Conservation (phyloP, 495 filamentous ascomycete genomes). For the Penicillium taxi region DNA sequence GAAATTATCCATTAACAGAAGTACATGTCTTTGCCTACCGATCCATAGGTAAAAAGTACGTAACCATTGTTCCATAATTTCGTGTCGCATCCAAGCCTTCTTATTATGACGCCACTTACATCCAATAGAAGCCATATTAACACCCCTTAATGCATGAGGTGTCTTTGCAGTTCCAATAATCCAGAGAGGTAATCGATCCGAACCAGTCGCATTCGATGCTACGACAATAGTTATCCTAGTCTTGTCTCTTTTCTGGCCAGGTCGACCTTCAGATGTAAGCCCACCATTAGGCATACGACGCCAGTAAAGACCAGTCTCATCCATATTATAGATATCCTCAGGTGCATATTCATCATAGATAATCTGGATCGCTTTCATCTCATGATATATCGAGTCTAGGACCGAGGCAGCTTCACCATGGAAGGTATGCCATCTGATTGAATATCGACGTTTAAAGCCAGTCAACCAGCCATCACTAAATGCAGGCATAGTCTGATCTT, state of each 20-base stretch:
- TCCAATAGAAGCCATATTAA: slow-evolving; percentile 8
- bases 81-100: slow-evolving; percentile 16
- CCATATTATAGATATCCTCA: slow-evolving; percentile 11
- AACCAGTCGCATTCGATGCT: slow-evolving; percentile 12
- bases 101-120: slow-evolving; percentile 15
- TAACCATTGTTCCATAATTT: slow-evolving; percentile 14
- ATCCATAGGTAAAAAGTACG: slow-evolving; percentile 15
- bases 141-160: slow-evolving; percentile 9
- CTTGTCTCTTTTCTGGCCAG: slow-evolving; percentile 5
- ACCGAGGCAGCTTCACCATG: slow-evolving; percentile 9
- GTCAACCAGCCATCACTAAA: slow-evolving; percentile 2
- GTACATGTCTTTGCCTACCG: no score
- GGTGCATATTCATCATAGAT: slow-evolving; percentile 6
- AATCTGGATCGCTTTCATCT: slow-evolving; percentile 3
- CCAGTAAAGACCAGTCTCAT: slow-evolving; percentile 7
- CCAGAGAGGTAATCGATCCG: slow-evolving; percentile 13
- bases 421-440: slow-evolving; percentile 4
- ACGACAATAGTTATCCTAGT: slow-evolving; percentile 13
- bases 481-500: slow-evolving; percentile 5
- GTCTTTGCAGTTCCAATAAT: slow-evolving; percentile 19
- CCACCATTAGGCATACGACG: slow-evolving; percentile 8
- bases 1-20: no score
- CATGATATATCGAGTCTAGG: slow-evolving; percentile 4
- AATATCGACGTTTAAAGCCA: slow-evolving; percentile 7
- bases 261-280: slow-evolving; percentile 1